Percentiles rank a stretch among this genome's conserved stretches.
These are phyloP conservation scores for Aegilops sharonensis DNA, from an alignment of 176 grass and related monocot genomes.

Conservation along the genomic window DNA sequence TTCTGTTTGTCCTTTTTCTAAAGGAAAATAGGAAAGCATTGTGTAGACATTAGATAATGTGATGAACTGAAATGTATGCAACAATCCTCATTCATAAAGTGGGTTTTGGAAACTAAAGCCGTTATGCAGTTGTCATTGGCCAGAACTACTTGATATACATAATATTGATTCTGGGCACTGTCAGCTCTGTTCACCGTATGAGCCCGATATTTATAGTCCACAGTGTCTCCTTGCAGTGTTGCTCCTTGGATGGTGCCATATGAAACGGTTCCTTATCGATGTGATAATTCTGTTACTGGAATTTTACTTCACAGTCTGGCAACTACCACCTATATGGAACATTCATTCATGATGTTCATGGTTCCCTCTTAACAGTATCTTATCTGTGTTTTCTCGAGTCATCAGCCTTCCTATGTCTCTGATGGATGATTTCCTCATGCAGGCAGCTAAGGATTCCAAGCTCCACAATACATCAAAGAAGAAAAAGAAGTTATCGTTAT, in stretches of 20 bases:
- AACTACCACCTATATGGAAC: not conserved
- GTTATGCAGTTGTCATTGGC: not conserved
- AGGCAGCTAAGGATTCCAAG: conserved; percentile 32
- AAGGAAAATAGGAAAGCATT: not conserved
- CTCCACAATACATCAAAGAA: conserved; percentile 26
- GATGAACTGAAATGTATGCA: not conserved
- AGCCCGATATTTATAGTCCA: not conserved
- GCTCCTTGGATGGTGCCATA: not conserved
- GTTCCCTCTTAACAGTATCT: not conserved
- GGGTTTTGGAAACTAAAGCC: not conserved
- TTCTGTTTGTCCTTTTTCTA: not conserved
- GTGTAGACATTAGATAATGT: not conserved
- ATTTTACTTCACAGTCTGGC: not conserved
- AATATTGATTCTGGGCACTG: not conserved
- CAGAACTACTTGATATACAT: not conserved
- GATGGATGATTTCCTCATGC: conserved; percentile 13
- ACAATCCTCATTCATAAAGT: not conserved
- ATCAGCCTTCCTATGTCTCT: not conserved
- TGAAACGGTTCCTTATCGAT: not conserved
- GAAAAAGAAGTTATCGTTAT: conserved; percentile 19
- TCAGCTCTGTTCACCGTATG: not conserved
- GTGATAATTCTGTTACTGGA: not conserved
- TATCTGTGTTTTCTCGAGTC: not conserved
- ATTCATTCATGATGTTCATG: not conserved
- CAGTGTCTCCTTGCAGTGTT: not conserved